phyloP scores from a whole-genome alignment of 768 basidiomycete species.

The Suillus decipiens region DNA sequence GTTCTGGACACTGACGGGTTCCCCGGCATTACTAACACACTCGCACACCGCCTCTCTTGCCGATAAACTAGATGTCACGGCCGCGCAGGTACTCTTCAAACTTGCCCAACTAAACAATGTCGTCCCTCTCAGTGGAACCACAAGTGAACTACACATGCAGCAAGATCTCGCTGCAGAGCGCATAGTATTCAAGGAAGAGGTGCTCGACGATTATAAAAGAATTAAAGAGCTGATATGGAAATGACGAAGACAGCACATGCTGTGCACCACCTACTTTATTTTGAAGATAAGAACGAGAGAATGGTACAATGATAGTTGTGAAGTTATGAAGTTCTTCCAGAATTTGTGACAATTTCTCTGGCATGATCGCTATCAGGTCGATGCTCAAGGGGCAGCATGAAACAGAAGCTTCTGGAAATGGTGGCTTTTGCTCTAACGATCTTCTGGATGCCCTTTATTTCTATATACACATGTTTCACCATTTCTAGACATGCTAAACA shows the following conservation, averaged over 20 bases:
- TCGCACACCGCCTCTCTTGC: slow-evolving; percentile 48
- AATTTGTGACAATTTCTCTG: background rate
- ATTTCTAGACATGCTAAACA: background rate
- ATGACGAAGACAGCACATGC: slow-evolving; percentile 11
- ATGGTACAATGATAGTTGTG: background rate
- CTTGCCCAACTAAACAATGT: slow-evolving; percentile 68
- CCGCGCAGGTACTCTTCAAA: slow-evolving; percentile 68
- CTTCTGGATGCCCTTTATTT: background rate
- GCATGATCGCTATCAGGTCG: too few species aligned
- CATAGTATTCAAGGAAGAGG: slow-evolving; percentile 36
- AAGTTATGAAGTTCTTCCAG: background rate
- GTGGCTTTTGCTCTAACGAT: background rate
- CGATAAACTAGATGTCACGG: slow-evolving; percentile 49
- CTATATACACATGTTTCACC: background rate
- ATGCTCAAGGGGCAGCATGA: background rate
- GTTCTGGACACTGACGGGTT: slow-evolving; percentile 88
- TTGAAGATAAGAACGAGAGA: background rate
- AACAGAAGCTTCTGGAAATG: background rate
- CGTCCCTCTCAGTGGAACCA: slow-evolving; percentile 77
- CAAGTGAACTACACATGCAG: slow-evolving; percentile 62
- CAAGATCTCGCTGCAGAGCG: slow-evolving; percentile 56
- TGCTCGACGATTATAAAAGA: slow-evolving; percentile 25
- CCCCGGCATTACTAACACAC: slow-evolving; percentile 59
- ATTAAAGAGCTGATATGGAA: slow-evolving; percentile 34
- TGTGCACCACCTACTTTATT: background rate